Evolutionary conservation across 495 filamentous ascomycete species (phyloP).

Genomic region (Penicillium angulare): DNA sequence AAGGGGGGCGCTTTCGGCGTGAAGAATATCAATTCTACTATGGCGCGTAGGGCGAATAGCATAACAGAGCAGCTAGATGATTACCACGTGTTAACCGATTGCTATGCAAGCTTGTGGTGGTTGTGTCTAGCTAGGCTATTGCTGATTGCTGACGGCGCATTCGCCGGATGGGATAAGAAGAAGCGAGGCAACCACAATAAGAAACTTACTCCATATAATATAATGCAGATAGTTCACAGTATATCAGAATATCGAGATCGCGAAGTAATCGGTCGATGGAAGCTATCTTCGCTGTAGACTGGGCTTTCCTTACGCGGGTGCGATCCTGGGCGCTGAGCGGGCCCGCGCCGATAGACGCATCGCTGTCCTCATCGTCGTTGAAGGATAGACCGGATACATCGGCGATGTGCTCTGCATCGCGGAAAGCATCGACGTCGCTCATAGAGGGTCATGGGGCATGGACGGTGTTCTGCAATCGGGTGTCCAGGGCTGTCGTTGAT

Average conservation of each 20-base stretch:
- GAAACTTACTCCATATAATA: constrained; percentile 86
- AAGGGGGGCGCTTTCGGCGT: constrained; percentile 73
- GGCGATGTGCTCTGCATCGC: constrained; percentile 53
- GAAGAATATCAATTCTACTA: constrained; percentile 73
- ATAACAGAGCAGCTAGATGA: constrained; percentile 70
- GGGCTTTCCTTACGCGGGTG: constrained; percentile 37
- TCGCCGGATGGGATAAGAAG: not conserved
- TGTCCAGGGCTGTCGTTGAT: constrained; percentile 9
- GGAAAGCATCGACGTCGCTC: constrained; percentile 49
- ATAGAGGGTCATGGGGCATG: constrained; percentile 51
- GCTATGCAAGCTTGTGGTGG: not conserved
- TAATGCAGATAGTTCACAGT: constrained; percentile 73
- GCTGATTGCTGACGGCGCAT: not conserved
- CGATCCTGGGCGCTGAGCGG: constrained; percentile 25
- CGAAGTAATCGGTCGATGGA: constrained; percentile 69
- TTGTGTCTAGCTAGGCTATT: too few relatives aligned
- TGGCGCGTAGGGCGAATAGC: constrained; percentile 65
- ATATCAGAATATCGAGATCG: constrained; percentile 77
- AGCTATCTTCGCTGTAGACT: constrained; percentile 44
- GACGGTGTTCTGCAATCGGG: constrained; percentile 21
- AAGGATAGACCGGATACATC: constrained; percentile 46
- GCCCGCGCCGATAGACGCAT: not conserved
- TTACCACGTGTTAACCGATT: constrained; percentile 7
- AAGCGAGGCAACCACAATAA: not conserved
- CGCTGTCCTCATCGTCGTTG: constrained; percentile 24